Evolutionary conservation across 2,329 filamentous ascomycete species (phyloP).

Genomic region (Colletotrichum kahawae): DNA sequence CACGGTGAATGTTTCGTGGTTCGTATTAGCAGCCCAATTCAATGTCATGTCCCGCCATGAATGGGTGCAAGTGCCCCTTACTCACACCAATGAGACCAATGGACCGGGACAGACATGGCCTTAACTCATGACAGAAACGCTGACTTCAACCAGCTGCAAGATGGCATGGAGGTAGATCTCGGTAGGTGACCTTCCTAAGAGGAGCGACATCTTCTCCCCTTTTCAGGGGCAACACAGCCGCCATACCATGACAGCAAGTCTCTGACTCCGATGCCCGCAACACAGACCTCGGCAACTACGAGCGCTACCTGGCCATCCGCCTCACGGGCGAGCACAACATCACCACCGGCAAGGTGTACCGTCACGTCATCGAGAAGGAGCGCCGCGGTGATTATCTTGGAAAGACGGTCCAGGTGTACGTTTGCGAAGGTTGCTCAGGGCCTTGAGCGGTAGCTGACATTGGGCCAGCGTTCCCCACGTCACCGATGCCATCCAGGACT

Average conservation of each 20-base stretch:
- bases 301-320: slow-evolving; percentile 77
- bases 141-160: slow-evolving; percentile 16
- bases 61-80: not conserved
- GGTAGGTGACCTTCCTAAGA: slow-evolving; percentile 15
- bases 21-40: not conserved
- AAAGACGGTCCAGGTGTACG: slow-evolving; percentile 78
- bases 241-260: slow-evolving; percentile 4
- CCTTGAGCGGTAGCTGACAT: not conserved
- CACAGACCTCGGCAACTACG: slow-evolving; percentile 61
- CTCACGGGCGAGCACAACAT: slow-evolving; percentile 92
- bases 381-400: slow-evolving; percentile 79
- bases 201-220: not conserved
- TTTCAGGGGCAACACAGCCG: not conserved
- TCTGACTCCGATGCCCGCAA: slow-evolving; percentile 15
- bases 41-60: not conserved
- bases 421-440: not conserved
- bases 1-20: slow-evolving; percentile 26
- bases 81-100: not conserved
- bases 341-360: slow-evolving; percentile 96
- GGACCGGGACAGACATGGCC: not conserved
- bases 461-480: slow-evolving; percentile 76
- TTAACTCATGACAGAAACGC: not conserved
- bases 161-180: slow-evolving; percentile 24
- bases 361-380: slow-evolving; percentile 80
- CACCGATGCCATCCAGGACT: slow-evolving; percentile 89